A percentile compares a stretch with the other conserved stretches of the same genome.
Conservation (phyloP, 1,284 basidiomycete genomes). For the Malassezia japonica region DNA sequence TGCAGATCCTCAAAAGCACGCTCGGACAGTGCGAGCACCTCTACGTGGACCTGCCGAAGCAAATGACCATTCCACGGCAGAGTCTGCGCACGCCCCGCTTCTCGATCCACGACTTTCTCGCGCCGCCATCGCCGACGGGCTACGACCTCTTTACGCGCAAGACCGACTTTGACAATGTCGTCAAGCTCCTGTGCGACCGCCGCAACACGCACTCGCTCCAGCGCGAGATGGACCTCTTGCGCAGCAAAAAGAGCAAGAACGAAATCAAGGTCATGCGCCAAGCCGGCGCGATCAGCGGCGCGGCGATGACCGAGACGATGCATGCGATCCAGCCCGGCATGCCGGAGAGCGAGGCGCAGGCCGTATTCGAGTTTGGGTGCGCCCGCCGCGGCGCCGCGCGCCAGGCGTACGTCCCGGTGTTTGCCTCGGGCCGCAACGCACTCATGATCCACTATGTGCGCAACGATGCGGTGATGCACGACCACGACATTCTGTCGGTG, state of each 20-base stretch:
- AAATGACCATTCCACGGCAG: constrained; percentile 30
- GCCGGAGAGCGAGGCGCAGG: constrained; percentile 34
- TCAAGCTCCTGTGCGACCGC: constrained; percentile 35
- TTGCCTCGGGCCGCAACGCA: constrained; percentile 37
- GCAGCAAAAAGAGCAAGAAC: constrained; percentile 35
- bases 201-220: constrained; percentile 34
- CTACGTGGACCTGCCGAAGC: constrained; percentile 38
- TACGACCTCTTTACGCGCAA: constrained; percentile 39
- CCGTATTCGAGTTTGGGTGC: constrained; percentile 40
- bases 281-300: constrained; percentile 31
- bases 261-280: constrained; percentile 42
- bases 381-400: constrained; percentile 32
- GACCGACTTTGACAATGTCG: constrained; percentile 40
- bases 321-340: constrained; percentile 24
- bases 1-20: constrained; percentile 28
- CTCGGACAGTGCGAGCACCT: constrained; percentile 31
- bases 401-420: constrained; percentile 45
- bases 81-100: constrained; percentile 9
- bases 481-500: constrained; percentile 37
- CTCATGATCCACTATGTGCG: constrained; percentile 41
- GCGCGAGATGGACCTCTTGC: constrained; percentile 31
- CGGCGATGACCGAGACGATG: constrained; percentile 44
- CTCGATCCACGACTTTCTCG: constrained; percentile 40
- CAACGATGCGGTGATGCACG: constrained; percentile 30
- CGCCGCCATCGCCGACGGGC: constrained; percentile 30